These are phyloP conservation scores for Pseudozyma flocculosa DNA, from an alignment of 1,284 basidiomycete species.

Conservation along the genomic window DNA sequence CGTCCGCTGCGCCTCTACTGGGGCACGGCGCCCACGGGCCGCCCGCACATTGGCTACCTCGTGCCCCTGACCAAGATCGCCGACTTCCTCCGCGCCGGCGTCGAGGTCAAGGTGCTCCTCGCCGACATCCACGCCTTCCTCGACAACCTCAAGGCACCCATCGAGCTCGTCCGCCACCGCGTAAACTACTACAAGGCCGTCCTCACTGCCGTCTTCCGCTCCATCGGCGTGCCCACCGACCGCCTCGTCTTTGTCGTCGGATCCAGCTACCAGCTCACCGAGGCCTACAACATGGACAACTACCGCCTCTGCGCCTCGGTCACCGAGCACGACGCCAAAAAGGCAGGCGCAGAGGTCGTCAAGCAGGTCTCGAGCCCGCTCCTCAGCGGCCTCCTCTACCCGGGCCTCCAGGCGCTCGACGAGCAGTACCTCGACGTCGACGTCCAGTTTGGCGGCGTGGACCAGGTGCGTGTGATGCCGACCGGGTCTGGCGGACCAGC, in stretches of 20 bases:
- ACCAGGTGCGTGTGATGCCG: slow-evolving; percentile 76
- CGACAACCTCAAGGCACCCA: slow-evolving; percentile 93
- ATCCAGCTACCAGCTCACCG: slow-evolving; percentile 85
- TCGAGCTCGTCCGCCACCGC: slow-evolving; percentile 86
- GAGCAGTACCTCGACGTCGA: slow-evolving; percentile 95
- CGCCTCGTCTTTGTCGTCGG: slow-evolving; percentile 75
- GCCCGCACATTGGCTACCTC: slow-evolving; percentile 94
- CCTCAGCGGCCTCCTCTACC: slow-evolving; percentile 89
- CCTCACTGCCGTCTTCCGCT: slow-evolving; percentile 77
- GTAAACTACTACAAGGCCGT: slow-evolving; percentile 87
- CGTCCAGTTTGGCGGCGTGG: slow-evolving; percentile 97
- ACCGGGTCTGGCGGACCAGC: no score
- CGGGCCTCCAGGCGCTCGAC: slow-evolving; percentile 92
- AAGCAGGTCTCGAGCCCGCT: slow-evolving; percentile 93
- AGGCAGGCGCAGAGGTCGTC: slow-evolving; percentile 98
- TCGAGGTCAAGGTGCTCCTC: slow-evolving; percentile 85
- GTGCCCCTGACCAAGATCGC: slow-evolving; percentile 93
- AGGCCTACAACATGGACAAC: slow-evolving; percentile 92
- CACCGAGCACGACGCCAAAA: slow-evolving; percentile 93
- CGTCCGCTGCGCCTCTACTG: slow-evolving; percentile 42
- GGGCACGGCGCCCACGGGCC: slow-evolving; percentile 91
- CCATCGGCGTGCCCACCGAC: slow-evolving; percentile 86
- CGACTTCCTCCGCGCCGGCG: slow-evolving; percentile 89
- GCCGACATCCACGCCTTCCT: slow-evolving; percentile 97
- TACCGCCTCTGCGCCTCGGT: slow-evolving; percentile 86